These are phyloP conservation scores for Paramecium tetraurelia DNA, from an alignment of 73 alveolate species.

Conservation along the genomic window DNA sequence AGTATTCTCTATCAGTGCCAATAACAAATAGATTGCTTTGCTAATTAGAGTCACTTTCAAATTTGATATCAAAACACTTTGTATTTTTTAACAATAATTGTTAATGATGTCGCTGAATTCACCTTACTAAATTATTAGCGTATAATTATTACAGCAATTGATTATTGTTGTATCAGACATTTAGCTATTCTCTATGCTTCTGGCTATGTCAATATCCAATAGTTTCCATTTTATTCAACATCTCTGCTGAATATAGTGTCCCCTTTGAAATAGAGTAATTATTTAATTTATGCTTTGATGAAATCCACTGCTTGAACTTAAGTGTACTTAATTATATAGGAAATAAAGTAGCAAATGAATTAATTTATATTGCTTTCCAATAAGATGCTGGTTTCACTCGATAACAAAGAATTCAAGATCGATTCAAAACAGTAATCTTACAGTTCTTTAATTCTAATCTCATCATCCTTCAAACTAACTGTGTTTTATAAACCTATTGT, in stretches of 20 bases:
- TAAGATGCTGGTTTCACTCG: neutral
- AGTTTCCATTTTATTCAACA: neutral
- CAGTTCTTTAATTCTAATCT: neutral
- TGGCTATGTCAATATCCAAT: constrained; percentile 41
- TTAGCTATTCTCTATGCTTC: constrained; percentile 43
- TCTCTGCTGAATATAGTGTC: neutral
- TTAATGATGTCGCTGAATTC: neutral
- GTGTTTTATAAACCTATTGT: neutral
- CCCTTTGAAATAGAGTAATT: neutral
- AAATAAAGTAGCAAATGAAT: neutral
- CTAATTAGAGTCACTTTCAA: neutral
- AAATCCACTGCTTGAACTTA: neutral
- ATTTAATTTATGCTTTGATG: neutral
- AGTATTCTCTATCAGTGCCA: constrained; percentile 9
- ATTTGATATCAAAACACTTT: neutral
- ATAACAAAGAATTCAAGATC: neutral
- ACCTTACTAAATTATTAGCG: neutral
- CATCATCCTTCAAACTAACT: constrained; percentile 7
- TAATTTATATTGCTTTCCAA: neutral
- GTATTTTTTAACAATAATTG: neutral
- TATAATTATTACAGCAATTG: neutral
- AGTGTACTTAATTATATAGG: neutral
- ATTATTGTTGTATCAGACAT: neutral
- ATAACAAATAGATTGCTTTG: neutral
- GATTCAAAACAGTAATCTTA: neutral